Evolutionary conservation across 148 eudicot genomes (phyloP), one percentile per base, ranked within the genome.

Genomic region (Limonium bicolor): DNA sequence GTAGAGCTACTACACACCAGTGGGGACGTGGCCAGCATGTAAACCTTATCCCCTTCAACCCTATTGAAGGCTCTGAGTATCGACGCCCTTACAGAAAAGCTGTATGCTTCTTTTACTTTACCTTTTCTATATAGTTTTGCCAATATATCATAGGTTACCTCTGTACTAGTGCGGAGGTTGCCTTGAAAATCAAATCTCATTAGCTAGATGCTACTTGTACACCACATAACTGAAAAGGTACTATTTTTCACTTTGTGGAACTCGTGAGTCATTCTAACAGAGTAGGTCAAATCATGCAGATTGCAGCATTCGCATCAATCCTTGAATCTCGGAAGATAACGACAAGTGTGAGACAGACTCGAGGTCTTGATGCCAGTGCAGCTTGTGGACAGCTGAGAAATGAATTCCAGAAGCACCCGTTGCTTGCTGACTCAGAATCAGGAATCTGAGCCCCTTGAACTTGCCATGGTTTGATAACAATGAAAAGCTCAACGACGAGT

Each of bases 21-120:
- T 92, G 99, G 99, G 99, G 99, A 19, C 77, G 80, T 50, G 93
- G 87, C 54, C 74, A 92, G 67, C 99, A 92, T 60, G 99, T 92
- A 36, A 92, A 92, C 67, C 76, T 85, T 25, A 92, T 92, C 52
- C 99, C 99, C 42, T 92, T 66, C 50, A 92, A 92, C 66, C 94
- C 95, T 19, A 68, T 92, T 37, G 95, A 92, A 55, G 95, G 94
- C 27, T 78, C 99, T 0, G 99, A 92, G 56, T 92, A 78, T 46
- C 37, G 47, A 39, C 88, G 95, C 7, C 99, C 95, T 30, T 81
- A 62, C 63, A 73, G 54, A 36, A 92, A 76, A 70, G 73, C 83
- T 18, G 95, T 85, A 92, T 17, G 74, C 56, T 19, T 57, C 18
- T 27, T 45, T n/a, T n/a, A n/a, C n/a, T n/a, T n/a, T n/a, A n/a